These are phyloP conservation scores for Spergularia bocconei DNA, from an alignment of 148 eudicot genomes.

Conservation along the genomic window DNA sequence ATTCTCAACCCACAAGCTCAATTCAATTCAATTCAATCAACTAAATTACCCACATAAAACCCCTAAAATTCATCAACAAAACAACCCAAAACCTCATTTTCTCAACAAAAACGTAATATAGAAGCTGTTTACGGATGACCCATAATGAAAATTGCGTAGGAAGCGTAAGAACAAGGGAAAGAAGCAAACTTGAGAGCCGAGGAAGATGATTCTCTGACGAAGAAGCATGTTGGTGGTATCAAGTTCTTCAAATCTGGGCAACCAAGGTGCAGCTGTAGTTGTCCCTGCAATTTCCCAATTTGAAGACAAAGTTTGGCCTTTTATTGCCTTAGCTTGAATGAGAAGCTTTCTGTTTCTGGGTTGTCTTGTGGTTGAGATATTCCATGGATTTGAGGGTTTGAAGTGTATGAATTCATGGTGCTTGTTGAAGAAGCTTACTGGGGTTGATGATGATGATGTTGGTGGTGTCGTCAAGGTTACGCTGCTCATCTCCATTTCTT, in stretches of 20 bases:
- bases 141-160: neutral
- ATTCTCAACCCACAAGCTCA: neutral
- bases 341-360: neutral
- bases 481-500: constrained; percentile 44
- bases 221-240: constrained; percentile 94
- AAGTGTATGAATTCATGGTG: constrained; percentile 20
- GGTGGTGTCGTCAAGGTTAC: constrained; percentile 42
- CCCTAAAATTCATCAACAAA: neutral
- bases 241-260: constrained; percentile 85
- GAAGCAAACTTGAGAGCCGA: constrained; percentile 67
- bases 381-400: constrained; percentile 13
- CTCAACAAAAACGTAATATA: neutral
- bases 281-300: constrained; percentile 51
- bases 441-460: constrained; percentile 44
- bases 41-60: constrained; percentile 6
- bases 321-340: constrained; percentile 34
- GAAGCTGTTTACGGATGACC: neutral
- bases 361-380: constrained; percentile 3
- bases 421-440: constrained; percentile 32
- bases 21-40: constrained; percentile 5
- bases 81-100: neutral
- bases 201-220: constrained; percentile 84
- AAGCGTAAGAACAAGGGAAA: constrained; percentile 1
- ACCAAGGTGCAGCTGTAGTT: constrained; percentile 40
- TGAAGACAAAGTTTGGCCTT: constrained; percentile 36